Evolutionary conservation across 2,329 filamentous ascomycete species (phyloP).

Genomic region (Biscogniauxia sp.): DNA sequence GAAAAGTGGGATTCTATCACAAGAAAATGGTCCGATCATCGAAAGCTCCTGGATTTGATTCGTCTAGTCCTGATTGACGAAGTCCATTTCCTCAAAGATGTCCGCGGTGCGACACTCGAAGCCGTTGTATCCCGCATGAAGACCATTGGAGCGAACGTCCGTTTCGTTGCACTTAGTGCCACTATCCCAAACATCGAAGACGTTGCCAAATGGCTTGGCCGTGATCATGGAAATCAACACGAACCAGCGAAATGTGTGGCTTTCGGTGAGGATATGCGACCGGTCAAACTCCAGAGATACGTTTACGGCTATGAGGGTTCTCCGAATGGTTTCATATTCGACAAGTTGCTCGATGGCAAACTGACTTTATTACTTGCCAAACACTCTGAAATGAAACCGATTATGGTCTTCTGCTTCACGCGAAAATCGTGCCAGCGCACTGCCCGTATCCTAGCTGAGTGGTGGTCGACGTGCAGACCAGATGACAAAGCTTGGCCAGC

Average conservation of each 20-base stretch:
- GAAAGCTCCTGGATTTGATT: constrained; percentile 69
- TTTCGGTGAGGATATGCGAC: constrained; percentile 78
- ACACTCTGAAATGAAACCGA: constrained; percentile 69
- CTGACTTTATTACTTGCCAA: constrained; percentile 64
- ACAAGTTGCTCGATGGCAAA: constrained; percentile 64
- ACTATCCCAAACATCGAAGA: constrained; percentile 82
- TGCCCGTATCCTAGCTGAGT: constrained; percentile 63
- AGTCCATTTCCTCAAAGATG: constrained; percentile 80
- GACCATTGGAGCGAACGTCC: constrained; percentile 68
- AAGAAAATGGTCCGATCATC: constrained; percentile 80
- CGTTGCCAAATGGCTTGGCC: constrained; percentile 77
- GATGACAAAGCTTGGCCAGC: constrained; percentile 61
- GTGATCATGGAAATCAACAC: constrained; percentile 55
- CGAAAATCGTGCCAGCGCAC: constrained; percentile 67
- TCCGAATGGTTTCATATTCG: constrained; percentile 74
- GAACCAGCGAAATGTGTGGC: constrained; percentile 64
- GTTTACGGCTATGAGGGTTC: constrained; percentile 68
- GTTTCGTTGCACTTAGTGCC: constrained; percentile 79
- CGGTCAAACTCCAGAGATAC: constrained; percentile 72
- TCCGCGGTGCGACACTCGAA: constrained; percentile 75
- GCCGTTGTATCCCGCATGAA: constrained; percentile 88
- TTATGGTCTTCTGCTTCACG: constrained; percentile 82
- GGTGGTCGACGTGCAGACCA: constrained; percentile 55
- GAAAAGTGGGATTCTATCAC: constrained; percentile 94
- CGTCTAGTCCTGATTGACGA: constrained; percentile 84